phyloP scores from a whole-genome alignment of 139 green algal genomes.

The Tetratostichococcus sp. region DNA sequence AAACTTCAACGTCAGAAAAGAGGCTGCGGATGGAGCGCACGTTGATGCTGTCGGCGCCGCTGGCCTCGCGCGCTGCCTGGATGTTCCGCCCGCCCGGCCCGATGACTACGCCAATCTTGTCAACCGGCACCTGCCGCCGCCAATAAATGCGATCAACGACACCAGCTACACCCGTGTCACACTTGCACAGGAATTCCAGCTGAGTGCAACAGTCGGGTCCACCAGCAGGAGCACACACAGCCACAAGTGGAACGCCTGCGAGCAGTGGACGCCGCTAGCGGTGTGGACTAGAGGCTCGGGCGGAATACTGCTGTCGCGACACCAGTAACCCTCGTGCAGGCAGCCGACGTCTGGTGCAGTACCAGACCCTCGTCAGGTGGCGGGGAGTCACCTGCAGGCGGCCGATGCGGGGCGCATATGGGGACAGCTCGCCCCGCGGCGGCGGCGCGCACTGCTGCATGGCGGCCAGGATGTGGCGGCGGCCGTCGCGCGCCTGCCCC shows the following conservation, averaged over 20 bases:
- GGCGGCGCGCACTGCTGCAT: constrained; percentile 70
- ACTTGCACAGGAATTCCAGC: no score
- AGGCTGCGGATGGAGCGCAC: constrained; percentile 24
- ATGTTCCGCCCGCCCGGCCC: constrained; percentile 78
- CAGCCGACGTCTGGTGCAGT: no score
- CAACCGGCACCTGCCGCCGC: constrained; percentile 11
- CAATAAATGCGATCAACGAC: not conserved
- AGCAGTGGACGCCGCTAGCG: no score
- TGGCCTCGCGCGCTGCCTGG: constrained; percentile 50
- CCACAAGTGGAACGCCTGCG: no score
- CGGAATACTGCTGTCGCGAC: no score
- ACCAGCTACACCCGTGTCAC: no score
- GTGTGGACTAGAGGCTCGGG: no score
- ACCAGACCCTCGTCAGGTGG: no score
- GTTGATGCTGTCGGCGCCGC: constrained; percentile 47
- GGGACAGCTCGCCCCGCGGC: constrained; percentile 46
- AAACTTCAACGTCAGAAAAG: no score
- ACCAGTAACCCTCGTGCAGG: no score
- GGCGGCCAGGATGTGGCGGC: constrained; percentile 71
- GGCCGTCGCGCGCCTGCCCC: constrained; percentile 50
- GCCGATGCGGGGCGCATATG: constrained; percentile 59
- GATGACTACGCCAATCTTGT: constrained; percentile 72
- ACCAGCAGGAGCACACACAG: no score
- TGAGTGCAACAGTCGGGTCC: no score
- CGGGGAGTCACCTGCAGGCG: constrained; percentile 23